Percentiles rank a stretch among this genome's conserved stretches.
phyloP scores from a whole-genome alignment of 495 filamentous ascomycete genomes.

The Coniosporium apollinis region DNA sequence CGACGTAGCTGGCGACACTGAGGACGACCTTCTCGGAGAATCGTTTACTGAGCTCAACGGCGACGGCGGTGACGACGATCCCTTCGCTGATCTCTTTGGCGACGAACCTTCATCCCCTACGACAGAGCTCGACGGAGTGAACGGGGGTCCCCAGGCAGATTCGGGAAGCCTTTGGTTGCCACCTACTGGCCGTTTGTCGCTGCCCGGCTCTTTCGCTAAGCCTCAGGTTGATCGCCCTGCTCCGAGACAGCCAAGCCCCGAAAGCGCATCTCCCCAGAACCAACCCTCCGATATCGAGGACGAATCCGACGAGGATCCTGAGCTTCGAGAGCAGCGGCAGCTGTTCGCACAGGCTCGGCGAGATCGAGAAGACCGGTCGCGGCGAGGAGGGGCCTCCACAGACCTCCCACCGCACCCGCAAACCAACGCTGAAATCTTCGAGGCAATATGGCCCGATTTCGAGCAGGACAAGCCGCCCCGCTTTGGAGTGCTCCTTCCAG shows the following conservation, averaged over 20 bases:
- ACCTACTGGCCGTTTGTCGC: no score
- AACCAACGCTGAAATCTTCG: slow-evolving; percentile 49
- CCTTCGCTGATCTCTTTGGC: slow-evolving; percentile 22
- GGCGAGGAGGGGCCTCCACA: slow-evolving; percentile 20
- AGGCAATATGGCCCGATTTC: slow-evolving; percentile 53
- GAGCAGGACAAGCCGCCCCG: slow-evolving; percentile 43
- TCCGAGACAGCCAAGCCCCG: background rate
- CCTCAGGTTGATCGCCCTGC: slow-evolving; percentile 5
- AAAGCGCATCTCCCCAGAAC: slow-evolving; percentile 6
- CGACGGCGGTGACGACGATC: slow-evolving; percentile 22
- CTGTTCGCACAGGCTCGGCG: slow-evolving; percentile 12
- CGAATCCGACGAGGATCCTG: slow-evolving; percentile 17
- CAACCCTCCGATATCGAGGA: slow-evolving; percentile 20
- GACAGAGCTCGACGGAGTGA: slow-evolving; percentile 20
- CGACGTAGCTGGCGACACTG: slow-evolving; percentile 1
- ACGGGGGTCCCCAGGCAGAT: no score
- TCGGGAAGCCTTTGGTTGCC: no score
- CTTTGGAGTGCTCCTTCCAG: slow-evolving; percentile 59
- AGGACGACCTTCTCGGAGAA: slow-evolving; percentile 3
- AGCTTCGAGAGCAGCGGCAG: slow-evolving; percentile 10
- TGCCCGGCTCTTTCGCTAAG: slow-evolving; percentile 4
- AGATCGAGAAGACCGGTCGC: slow-evolving; percentile 9
- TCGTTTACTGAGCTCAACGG: background rate
- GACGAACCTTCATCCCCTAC: slow-evolving; percentile 29
- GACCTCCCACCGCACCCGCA: slow-evolving; percentile 40